A percentile compares a stretch with the other conserved stretches of the same genome.
Conservation (phyloP, 1,284 basidiomycete species). For the Vanrija sp. region DNA sequence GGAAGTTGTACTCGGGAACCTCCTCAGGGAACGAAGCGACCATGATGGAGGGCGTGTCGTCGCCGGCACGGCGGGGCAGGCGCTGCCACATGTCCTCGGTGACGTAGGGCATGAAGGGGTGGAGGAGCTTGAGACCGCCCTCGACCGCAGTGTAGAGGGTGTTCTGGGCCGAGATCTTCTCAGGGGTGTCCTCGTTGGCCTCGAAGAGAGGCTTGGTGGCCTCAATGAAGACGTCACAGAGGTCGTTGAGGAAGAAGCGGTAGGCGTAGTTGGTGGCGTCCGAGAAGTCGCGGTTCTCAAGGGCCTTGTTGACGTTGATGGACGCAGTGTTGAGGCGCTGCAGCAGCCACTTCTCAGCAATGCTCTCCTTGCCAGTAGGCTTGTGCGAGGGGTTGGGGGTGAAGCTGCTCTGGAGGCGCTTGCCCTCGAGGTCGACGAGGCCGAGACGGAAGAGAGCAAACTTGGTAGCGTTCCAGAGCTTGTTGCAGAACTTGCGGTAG, state of each 20-base stretch:
- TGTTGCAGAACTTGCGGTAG: slow-evolving; percentile 99
- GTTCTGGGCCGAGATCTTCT: slow-evolving; percentile 81
- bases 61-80: slow-evolving; percentile 76
- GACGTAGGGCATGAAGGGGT: slow-evolving; percentile 99
- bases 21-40: slow-evolving; percentile 74
- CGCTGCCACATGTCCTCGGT: slow-evolving; percentile 99
- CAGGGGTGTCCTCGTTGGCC: slow-evolving; percentile 60
- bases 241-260: slow-evolving; percentile 97
- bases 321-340: slow-evolving; percentile 87
- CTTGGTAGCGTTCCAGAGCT: slow-evolving; percentile 98
- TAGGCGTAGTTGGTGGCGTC: slow-evolving; percentile 77
- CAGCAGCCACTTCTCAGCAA: slow-evolving; percentile 94
- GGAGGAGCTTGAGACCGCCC: slow-evolving; percentile 79
- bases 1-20: slow-evolving; percentile 58
- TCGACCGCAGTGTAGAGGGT: slow-evolving; percentile 95
- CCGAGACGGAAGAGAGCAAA: slow-evolving; percentile 96
- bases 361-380: slow-evolving; percentile 82
- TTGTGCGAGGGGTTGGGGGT: slow-evolving; percentile 65
- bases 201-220: slow-evolving; percentile 97
- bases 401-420: slow-evolving; percentile 57
- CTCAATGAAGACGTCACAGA: slow-evolving; percentile 98
- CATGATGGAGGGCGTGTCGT: slow-evolving; percentile 83
- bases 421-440: slow-evolving; percentile 47
- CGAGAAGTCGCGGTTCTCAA: slow-evolving; percentile 88
- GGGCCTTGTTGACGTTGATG: slow-evolving; percentile 67